Evolutionary conservation across 2,329 filamentous ascomycete genomes (phyloP).

Genomic region (Diplodia scrobiculata): DNA sequence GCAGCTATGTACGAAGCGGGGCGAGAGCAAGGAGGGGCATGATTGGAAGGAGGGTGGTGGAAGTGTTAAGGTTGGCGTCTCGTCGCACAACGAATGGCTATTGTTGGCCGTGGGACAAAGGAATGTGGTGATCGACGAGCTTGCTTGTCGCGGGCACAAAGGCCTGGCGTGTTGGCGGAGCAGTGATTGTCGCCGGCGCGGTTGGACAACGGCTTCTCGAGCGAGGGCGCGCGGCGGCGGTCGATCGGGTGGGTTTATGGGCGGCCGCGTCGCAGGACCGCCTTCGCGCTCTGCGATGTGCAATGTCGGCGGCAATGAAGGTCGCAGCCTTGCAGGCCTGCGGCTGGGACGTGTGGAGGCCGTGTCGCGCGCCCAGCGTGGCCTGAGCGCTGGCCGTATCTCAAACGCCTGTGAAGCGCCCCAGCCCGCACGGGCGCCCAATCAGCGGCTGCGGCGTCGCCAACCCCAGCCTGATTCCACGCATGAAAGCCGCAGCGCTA

Average conservation of each 20-base stretch:
- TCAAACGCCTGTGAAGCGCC: conserved; percentile 19
- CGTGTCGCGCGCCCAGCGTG: conserved; percentile 12
- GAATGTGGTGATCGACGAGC: conserved; percentile 23
- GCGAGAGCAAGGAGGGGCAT: conserved; percentile 26
- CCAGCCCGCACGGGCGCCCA: conserved; percentile 1
- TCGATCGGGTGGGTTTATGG: conserved; percentile 14
- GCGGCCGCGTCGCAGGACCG: conserved; percentile 12
- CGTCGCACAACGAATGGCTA: conserved; percentile 29
- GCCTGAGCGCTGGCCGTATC: conserved; percentile 2
- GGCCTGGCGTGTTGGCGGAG: not conserved
- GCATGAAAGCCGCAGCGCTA: conserved; percentile 22
- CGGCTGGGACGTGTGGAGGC: not conserved
- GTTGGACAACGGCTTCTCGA: conserved; percentile 4
- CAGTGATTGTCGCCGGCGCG: conserved; percentile 16
- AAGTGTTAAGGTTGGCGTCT: not conserved
- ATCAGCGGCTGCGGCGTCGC: not conserved
- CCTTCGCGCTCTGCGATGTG: not conserved
- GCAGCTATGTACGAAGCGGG: conserved; percentile 20
- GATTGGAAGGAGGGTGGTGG: conserved; percentile 5
- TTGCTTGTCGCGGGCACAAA: conserved; percentile 11
- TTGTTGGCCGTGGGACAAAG: conserved; percentile 29
- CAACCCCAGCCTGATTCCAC: conserved; percentile 9
- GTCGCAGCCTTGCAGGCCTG: conserved; percentile 25
- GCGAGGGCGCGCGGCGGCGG: conserved; percentile 7
- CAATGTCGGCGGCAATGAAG: conserved; percentile 26